phyloP scores from a whole-genome alignment of 2,329 filamentous ascomycete genomes.

The Proliferodiscus dingleyae region DNA sequence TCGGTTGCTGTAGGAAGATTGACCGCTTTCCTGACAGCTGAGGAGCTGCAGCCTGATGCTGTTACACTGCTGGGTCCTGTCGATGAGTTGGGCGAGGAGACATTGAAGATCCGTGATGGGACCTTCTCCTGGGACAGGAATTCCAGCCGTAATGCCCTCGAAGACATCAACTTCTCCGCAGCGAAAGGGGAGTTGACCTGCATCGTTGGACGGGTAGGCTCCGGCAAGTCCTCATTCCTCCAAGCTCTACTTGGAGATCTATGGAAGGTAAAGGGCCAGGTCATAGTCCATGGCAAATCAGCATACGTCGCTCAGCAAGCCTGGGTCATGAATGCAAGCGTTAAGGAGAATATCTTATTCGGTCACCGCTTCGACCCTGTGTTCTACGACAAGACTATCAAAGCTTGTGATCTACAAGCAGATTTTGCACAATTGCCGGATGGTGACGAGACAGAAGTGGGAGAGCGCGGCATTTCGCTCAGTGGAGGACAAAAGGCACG shows the following conservation, averaged over 20 bases:
- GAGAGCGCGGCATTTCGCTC: slow-evolving; percentile 91
- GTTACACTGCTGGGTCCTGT: slow-evolving; percentile 66
- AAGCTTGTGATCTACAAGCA: slow-evolving; percentile 83
- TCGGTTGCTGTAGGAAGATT: slow-evolving; percentile 86
- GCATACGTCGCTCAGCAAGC: slow-evolving; percentile 91
- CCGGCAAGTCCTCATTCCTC: slow-evolving; percentile 90
- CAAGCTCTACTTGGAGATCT: slow-evolving; percentile 86
- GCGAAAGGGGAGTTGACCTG: slow-evolving; percentile 92
- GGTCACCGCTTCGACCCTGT: slow-evolving; percentile 88
- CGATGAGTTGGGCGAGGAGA: slow-evolving; percentile 76
- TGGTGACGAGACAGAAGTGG: slow-evolving; percentile 93
- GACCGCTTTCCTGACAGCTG: slow-evolving; percentile 77
- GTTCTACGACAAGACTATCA: slow-evolving; percentile 90
- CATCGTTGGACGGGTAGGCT: slow-evolving; percentile 87
- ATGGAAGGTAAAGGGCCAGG: slow-evolving; percentile 81
- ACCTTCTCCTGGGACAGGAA: slow-evolving; percentile 95
- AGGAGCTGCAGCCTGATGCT: slow-evolving; percentile 85
- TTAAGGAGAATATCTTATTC: slow-evolving; percentile 96
- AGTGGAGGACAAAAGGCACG: slow-evolving; percentile 96
- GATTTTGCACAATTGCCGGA: slow-evolving; percentile 92
- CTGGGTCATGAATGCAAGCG: slow-evolving; percentile 97
- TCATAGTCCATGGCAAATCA: slow-evolving; percentile 73
- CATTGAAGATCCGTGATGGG: slow-evolving; percentile 75
- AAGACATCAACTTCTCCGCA: slow-evolving; percentile 81
- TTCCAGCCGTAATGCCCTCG: slow-evolving; percentile 63